Percentiles rank a stretch among this genome's conserved stretches.
Conservation (phyloP, 139 green algal species). For the Chlamydomonas urium region DNA sequence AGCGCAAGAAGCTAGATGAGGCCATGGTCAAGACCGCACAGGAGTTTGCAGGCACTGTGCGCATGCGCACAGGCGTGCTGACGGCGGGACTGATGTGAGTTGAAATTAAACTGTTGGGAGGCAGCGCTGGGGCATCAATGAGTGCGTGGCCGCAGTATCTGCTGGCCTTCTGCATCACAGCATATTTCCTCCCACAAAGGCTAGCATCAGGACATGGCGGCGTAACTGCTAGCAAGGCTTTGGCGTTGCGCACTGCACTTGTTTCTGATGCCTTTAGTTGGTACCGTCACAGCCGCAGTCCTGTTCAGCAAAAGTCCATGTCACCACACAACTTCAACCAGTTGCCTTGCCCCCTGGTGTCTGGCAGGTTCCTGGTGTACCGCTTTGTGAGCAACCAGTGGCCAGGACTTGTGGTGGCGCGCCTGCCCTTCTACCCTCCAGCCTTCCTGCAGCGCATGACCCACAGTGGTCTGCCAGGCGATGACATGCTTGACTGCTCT, state of each 20-base stretch:
- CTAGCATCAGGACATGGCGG: background rate
- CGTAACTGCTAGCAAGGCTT: background rate
- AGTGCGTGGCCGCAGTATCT: too few relatives aligned
- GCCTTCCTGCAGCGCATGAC: background rate
- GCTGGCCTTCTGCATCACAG: too few relatives aligned
- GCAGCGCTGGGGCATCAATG: too few relatives aligned
- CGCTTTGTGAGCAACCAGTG: background rate
- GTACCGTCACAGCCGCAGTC: too few relatives aligned
- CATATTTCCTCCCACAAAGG: background rate
- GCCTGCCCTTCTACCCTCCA: background rate
- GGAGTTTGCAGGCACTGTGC: too few relatives aligned
- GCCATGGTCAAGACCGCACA: background rate
- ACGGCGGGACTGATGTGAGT: too few relatives aligned
- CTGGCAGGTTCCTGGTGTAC: conserved; percentile 4
- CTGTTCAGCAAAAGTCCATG: background rate
- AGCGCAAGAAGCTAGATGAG: background rate
- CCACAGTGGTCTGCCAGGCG: background rate
- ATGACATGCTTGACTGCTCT: conserved; percentile 2
- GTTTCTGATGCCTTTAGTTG: too few relatives aligned
- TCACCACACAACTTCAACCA: background rate
- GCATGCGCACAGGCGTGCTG: too few relatives aligned
- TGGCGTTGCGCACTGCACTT: background rate
- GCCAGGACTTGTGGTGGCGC: background rate
- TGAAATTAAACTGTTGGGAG: too few relatives aligned
- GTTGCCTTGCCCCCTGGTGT: background rate